Evolutionary conservation across 1,284 basidiomycete genomes (phyloP), one percentile per base, ranked within the genome.

Genomic region (Boletellus sp.): DNA sequence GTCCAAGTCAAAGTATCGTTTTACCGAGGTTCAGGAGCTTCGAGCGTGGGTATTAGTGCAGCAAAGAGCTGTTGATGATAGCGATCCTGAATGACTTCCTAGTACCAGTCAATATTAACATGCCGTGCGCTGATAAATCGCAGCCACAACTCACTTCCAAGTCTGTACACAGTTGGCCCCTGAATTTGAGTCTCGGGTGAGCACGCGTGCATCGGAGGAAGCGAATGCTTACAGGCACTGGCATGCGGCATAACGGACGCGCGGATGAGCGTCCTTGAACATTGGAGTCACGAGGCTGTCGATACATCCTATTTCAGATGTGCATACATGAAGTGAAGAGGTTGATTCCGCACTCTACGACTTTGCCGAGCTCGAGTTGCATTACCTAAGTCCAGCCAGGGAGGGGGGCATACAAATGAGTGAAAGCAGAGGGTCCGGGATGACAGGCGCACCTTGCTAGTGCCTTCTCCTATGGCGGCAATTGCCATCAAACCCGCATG

Each of bases 401-500:
- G 13, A 30, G 20, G 10, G 21, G 23, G 32, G 25, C 13, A 10
- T n/a, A 35, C 21, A 47, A 22, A 14, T 17, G 16, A 23, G 3
- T 22, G 29, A n/a, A 38, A 29, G 19, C 39, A 49, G 26, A 19
- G 16, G 8, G n/a, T n/a, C 6, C 1, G 23, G 16, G 3, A 8
- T 13, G 22, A 21, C 4, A 25, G 30, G 47, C 53, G 23, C 44
- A 81, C 80, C 69, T 79, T 82, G 36, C 76, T 79, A 0, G 84
- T 88, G 1, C 85, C 87, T 64, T 91, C 87, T 0, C 78, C 86
- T 49, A 89, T 84, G 0, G 84, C 77, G 1, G 85, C 85, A 44
- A 90, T 84, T 0, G 87, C 86, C 78, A 90, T 87, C 16, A 93
- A 67, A 6, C 85, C 88, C 0, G 87, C 86, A 56, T 93, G 89